Evolutionary conservation across 495 filamentous ascomycete species (phyloP).

Genomic region (Tuber umbilicatum): DNA sequence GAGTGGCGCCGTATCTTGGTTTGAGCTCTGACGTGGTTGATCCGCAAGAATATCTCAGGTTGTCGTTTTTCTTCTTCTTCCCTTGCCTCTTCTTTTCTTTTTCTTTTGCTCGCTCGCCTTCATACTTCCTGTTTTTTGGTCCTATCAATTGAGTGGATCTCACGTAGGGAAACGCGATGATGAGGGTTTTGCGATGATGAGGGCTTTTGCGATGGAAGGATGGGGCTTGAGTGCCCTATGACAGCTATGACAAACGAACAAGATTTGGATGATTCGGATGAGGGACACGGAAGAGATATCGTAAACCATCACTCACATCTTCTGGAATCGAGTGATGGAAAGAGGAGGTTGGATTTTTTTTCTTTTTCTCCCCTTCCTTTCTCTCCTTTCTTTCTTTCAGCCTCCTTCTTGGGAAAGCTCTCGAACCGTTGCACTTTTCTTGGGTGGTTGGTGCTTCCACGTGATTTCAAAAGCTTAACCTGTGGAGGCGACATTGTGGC

Average conservation of each 20-base stretch:
- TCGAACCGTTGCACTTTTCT: not conserved
- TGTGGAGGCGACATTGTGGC: not conserved
- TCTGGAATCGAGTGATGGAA: not conserved
- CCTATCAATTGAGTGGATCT: not conserved
- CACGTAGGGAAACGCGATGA: not conserved
- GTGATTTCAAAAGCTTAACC: not conserved
- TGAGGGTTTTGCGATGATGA: not conserved
- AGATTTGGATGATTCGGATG: constrained; percentile 3
- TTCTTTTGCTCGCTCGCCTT: not conserved
- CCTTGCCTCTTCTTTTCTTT: not conserved
- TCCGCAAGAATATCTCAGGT: not conserved
- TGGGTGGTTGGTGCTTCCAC: not conserved
- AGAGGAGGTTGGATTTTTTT: not conserved
- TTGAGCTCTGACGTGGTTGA: not conserved
- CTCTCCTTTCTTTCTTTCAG: not conserved
- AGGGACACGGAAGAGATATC: not conserved
- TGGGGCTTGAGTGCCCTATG: not conserved
- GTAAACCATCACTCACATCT: not conserved
- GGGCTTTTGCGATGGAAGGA: not conserved
- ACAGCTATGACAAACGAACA: not conserved
- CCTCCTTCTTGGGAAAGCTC: not conserved
- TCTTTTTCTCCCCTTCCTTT: not conserved
- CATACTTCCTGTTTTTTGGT: not conserved
- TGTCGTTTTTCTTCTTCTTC: not conserved
- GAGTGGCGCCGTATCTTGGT: not conserved